Evolutionary conservation across 345 rosid species (phyloP).

Genomic region (Raphanus sativus): DNA sequence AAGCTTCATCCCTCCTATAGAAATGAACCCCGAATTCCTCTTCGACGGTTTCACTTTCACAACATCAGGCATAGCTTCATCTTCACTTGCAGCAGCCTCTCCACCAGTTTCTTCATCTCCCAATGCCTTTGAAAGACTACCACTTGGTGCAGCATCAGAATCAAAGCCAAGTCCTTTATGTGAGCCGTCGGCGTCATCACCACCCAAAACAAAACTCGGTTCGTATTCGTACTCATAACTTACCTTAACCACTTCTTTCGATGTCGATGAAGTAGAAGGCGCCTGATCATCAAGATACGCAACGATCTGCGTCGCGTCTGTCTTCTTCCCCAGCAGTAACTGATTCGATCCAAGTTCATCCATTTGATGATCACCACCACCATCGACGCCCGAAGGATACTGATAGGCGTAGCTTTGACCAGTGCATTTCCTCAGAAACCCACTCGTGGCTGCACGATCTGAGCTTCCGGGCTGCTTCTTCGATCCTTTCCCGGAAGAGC

Average conservation of each 20-base stretch:
- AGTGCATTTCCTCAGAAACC: constrained; percentile 29
- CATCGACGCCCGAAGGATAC: constrained; percentile 49
- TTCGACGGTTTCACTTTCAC: constrained; percentile 28
- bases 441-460: constrained; percentile 45
- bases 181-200: constrained; percentile 42
- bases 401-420: constrained; percentile 45
- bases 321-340: constrained; percentile 49
- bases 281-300: constrained; percentile 71
- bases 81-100: constrained; percentile 31
- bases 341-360: constrained; percentile 38
- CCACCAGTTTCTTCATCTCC: constrained; percentile 40
- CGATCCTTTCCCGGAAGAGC: constrained; percentile 26
- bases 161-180: constrained; percentile 73
- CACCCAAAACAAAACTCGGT: constrained; percentile 68
- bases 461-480: constrained; percentile 44
- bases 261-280: constrained; percentile 38
- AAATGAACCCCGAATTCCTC: constrained; percentile 72
- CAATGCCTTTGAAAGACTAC: constrained; percentile 45
- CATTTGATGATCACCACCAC: constrained; percentile 11
- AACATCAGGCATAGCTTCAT: constrained; percentile 42
- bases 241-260: constrained; percentile 38
- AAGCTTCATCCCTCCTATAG: constrained; percentile 71
- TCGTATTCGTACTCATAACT: constrained; percentile 53
- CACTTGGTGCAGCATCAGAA: constrained; percentile 49
- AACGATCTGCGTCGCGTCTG: constrained; percentile 49